These are phyloP conservation scores for Rugiboletus extremiorientalis DNA, from an alignment of 1,284 basidiomycete species.

Conservation along the genomic window DNA sequence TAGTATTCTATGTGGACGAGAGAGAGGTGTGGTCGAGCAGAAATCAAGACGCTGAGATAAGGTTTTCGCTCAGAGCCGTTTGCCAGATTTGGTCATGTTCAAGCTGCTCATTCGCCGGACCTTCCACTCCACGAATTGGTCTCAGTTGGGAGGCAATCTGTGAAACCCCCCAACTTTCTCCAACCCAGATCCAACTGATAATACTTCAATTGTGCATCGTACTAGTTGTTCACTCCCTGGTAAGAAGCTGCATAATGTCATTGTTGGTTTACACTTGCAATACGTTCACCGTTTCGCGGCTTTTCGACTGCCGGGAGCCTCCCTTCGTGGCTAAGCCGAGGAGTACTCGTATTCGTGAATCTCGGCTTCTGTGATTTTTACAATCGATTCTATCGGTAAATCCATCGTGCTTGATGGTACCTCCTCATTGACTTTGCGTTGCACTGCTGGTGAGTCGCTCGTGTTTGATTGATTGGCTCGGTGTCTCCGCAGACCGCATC, in stretches of 20 bases:
- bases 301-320: not conserved
- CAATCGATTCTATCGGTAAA: not conserved
- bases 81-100: constrained; percentile 26
- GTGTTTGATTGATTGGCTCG: not conserved
- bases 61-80: constrained; percentile 31
- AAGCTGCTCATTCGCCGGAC: no score
- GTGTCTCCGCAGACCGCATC: not conserved
- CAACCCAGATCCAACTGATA: not conserved
- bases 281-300: not conserved
- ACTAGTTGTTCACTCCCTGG: not conserved
- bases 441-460: not conserved
- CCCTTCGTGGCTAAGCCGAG: not conserved
- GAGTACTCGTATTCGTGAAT: not conserved
- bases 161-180: no score
- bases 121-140: no score
- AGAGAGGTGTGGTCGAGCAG: constrained; percentile 26
- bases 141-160: no score
- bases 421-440: not conserved
- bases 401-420: not conserved
- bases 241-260: not conserved
- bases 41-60: constrained; percentile 39
- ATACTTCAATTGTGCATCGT: not conserved
- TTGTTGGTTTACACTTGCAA: not conserved
- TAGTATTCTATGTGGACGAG: constrained; percentile 24
- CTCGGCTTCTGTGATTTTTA: not conserved